Evolutionary conservation across 495 filamentous ascomycete genomes (phyloP).

Genomic region (Hypoxylon perforatum): DNA sequence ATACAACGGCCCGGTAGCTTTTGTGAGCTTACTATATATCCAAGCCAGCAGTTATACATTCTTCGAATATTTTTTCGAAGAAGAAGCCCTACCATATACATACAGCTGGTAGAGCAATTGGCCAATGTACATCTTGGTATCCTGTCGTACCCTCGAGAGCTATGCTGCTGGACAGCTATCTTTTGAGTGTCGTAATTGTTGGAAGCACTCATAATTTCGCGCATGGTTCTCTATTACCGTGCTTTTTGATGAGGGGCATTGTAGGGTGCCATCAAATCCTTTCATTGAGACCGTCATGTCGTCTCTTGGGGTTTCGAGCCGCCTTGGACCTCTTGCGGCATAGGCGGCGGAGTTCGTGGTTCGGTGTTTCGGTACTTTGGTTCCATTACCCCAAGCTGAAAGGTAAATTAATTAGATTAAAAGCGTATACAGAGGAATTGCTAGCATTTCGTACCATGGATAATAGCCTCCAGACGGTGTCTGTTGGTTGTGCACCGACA

Average conservation of each 20-base stretch:
- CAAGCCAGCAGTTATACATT: neutral
- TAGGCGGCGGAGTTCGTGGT: conserved; percentile 37
- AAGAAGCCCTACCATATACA: conserved; percentile 10
- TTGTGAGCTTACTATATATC: neutral
- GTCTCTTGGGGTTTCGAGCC: conserved; percentile 18
- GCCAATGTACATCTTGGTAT: neutral
- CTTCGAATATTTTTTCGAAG: conserved; percentile 19
- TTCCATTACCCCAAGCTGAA: conserved; percentile 43
- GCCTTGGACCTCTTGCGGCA: conserved; percentile 30
- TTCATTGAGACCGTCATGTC: conserved; percentile 8
- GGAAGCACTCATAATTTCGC: too few species aligned
- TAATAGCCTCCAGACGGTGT: conserved; percentile 87
- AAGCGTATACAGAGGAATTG: neutral
- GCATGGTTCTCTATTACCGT: too few species aligned
- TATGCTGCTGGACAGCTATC: neutral
- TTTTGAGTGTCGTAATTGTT: too few species aligned
- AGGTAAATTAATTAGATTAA: neutral
- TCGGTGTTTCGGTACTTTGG: conserved; percentile 46
- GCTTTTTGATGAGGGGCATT: too few species aligned
- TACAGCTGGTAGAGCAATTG: conserved; percentile 13
- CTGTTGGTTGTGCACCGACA: conserved; percentile 93
- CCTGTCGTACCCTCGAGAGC: neutral
- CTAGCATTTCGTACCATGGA: conserved; percentile 72
- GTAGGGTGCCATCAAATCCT: neutral
- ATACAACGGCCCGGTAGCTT: conserved; percentile 8